Conservation (phyloP, 768 basidiomycete species). For the Lactarius pseudohatsudake region DNA sequence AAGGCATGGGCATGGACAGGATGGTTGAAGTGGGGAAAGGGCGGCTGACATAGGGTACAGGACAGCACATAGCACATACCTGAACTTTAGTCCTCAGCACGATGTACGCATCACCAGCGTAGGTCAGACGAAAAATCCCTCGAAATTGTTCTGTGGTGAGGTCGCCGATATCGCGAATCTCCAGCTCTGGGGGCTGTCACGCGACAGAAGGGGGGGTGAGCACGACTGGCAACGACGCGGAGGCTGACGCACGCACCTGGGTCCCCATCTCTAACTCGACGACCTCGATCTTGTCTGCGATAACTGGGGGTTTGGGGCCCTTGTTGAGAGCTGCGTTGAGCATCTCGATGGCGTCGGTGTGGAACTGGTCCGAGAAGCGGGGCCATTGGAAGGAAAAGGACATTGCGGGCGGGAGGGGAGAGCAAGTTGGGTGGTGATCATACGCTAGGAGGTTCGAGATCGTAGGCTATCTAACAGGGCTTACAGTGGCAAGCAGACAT, state of each 20-base stretch:
- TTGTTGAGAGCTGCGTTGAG: slow-evolving; percentile 96
- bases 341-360: slow-evolving; percentile 94
- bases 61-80: slow-evolving; percentile 52
- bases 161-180: slow-evolving; percentile 97
- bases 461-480: slow-evolving; percentile 2
- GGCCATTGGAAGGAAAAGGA: slow-evolving; percentile 96
- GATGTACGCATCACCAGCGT: slow-evolving; percentile 88
- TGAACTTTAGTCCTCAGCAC: slow-evolving; percentile 91
- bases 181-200: slow-evolving; percentile 88
- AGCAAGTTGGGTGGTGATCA: not conserved
- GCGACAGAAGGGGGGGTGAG: slow-evolving; percentile 12
- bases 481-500: not conserved
- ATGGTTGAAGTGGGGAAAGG: not conserved
- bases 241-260: slow-evolving; percentile 55
- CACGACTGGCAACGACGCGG: not conserved
- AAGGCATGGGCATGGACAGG: not conserved
- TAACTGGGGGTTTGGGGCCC: slow-evolving; percentile 96
- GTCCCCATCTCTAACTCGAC: slow-evolving; percentile 99
- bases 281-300: slow-evolving; percentile 96
- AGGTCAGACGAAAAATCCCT: slow-evolving; percentile 94
- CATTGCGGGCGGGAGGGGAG: slow-evolving; percentile 43
- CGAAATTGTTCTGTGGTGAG: slow-evolving; percentile 93
- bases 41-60: not conserved
- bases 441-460: not conserved
- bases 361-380: slow-evolving; percentile 94